phyloP scores from a whole-genome alignment of 2,329 filamentous ascomycete species.

The Beauveria rudraprayagi region DNA sequence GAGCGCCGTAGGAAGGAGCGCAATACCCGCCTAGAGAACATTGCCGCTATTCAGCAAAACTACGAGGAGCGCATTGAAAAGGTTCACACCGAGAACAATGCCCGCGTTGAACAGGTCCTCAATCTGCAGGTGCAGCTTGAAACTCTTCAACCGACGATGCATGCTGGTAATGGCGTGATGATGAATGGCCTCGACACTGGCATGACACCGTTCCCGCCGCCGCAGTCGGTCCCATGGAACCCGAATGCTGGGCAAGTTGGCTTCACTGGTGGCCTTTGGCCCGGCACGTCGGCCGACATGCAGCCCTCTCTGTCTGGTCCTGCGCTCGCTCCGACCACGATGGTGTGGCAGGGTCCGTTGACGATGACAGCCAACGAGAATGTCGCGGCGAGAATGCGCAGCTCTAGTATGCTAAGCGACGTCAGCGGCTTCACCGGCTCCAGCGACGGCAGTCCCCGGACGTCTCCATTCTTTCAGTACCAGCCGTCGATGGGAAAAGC shows the following conservation, averaged over 20 bases:
- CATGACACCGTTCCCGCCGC: background rate
- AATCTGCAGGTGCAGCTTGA: conserved; percentile 24
- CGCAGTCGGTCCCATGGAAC: conserved; percentile 22
- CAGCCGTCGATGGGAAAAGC: background rate
- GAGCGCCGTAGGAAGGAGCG: conserved; percentile 49
- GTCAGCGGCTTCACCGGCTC: conserved; percentile 60
- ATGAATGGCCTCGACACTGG: conserved; percentile 21
- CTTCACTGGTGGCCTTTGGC: conserved; percentile 30
- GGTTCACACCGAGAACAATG: conserved; percentile 26
- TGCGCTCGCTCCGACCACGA: background rate
- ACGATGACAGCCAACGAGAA: background rate
- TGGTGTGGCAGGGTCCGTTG: background rate
- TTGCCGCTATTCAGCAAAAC: conserved; percentile 36
- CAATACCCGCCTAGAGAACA: conserved; percentile 38
- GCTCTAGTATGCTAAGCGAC: conserved; percentile 60
- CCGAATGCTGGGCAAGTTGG: conserved; percentile 17
- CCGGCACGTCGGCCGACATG: conserved; percentile 25
- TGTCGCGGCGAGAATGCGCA: conserved; percentile 43
- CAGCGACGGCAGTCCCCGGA: conserved; percentile 37
- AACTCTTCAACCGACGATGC: conserved; percentile 22
- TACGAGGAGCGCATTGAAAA: conserved; percentile 36
- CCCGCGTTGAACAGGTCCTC: conserved; percentile 23
- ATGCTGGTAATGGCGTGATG: conserved; percentile 24
- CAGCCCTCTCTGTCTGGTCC: conserved; percentile 24
- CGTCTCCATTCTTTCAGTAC: conserved; percentile 15